phyloP scores from a whole-genome alignment of 2,329 filamentous ascomycete species.

The Penicillium sp. region DNA sequence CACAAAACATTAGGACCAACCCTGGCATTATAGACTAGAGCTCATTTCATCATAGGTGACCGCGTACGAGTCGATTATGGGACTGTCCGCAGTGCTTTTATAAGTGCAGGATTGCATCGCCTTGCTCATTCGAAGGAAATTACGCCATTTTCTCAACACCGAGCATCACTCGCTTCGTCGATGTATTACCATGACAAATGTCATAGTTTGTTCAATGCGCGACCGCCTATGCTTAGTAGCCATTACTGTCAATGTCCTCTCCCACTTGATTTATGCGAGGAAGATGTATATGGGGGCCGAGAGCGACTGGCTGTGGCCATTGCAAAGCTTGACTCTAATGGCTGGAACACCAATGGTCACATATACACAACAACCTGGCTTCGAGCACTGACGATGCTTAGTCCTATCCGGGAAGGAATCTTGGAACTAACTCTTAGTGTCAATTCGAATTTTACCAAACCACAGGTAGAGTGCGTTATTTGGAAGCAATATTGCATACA shows the following conservation, averaged over 20 bases:
- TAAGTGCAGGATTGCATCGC: background rate
- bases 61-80: background rate
- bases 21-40: background rate
- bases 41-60: background rate
- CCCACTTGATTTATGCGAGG: background rate
- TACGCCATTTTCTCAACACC: background rate
- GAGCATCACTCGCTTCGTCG: background rate
- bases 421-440: background rate
- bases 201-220: background rate
- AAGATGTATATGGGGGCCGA: background rate
- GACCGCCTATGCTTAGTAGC: background rate
- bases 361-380: background rate
- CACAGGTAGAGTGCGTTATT: background rate
- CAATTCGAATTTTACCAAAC: background rate
- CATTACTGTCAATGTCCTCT: background rate
- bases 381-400: background rate
- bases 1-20: background rate
- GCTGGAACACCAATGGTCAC: background rate
- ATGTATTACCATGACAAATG: background rate
- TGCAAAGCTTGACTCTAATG: background rate
- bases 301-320: background rate
- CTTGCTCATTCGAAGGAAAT: background rate
- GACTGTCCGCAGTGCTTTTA: background rate
- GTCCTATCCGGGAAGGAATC: background rate
- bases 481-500: background rate